Evolutionary conservation across 257 asterid species (phyloP).

Genomic region (Lithospermum erythrorhizon): DNA sequence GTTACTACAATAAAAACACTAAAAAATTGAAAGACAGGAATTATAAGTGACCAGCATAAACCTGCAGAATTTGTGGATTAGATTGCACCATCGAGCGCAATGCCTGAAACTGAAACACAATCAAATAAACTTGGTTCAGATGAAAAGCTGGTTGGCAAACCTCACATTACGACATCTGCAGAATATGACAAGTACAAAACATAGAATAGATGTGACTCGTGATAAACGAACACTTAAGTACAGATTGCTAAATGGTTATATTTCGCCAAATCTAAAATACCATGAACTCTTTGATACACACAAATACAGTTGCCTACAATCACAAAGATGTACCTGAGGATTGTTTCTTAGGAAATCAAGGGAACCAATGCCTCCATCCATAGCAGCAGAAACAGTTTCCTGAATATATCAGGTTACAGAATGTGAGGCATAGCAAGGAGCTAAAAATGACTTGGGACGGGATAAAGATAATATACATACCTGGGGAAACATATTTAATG

Average conservation of each 20-base stretch:
- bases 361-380: conserved; percentile 48
- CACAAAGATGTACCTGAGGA: conserved; percentile 42
- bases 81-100: conserved; percentile 82
- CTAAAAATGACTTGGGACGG: conserved; percentile 7
- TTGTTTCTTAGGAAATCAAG: conserved; percentile 82
- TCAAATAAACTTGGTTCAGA: not conserved
- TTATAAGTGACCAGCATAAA: conserved; percentile 6
- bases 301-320: not conserved
- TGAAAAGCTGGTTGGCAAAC: no score
- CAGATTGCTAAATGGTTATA: no score
- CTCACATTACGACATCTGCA: no score
- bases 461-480: conserved; percentile 21
- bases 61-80: conserved; percentile 90
- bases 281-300: not conserved
- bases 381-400: conserved; percentile 53
- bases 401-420: conserved; percentile 18
- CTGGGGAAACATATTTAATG: conserved; percentile 86
- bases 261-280: not conserved
- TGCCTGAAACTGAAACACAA: conserved; percentile 65
- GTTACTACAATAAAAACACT: not conserved
- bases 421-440: conserved; percentile 6
- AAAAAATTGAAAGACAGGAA: conserved; percentile 3
- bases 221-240: no score
- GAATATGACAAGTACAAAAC: no score
- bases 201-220: no score